These are phyloP conservation scores for Ceratobasidium sp. DNA, from an alignment of 1,284 basidiomycete species.

Conservation along the genomic window DNA sequence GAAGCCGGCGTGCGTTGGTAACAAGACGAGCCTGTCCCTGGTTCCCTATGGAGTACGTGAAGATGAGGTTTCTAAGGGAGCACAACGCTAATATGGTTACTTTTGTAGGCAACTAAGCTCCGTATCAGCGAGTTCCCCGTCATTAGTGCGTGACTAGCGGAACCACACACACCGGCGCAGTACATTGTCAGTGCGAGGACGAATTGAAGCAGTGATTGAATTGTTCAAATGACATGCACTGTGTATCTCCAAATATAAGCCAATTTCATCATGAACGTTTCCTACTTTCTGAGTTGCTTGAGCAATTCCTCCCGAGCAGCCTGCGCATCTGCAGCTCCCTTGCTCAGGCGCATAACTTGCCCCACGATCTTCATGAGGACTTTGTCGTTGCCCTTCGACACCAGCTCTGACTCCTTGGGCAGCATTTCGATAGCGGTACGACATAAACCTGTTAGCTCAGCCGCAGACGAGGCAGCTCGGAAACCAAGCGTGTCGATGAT, in stretches of 20 bases:
- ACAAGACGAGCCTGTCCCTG: conserved; percentile 60
- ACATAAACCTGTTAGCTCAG: conserved; percentile 66
- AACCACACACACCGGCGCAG: no score
- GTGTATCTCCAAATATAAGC: background rate
- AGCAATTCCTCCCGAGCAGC: conserved; percentile 50
- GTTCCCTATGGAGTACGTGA: conserved; percentile 63
- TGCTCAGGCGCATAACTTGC: conserved; percentile 85
- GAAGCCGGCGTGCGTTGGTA: conserved; percentile 60
- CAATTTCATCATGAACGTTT: no score
- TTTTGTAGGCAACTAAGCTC: conserved; percentile 62
- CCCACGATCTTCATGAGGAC: conserved; percentile 91
- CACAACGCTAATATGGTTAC: background rate
- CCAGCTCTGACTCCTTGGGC: conserved; percentile 75
- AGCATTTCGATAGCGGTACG: conserved; percentile 70
- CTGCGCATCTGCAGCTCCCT: conserved; percentile 77
- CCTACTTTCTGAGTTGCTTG: conserved; percentile 26
- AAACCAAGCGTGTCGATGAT: conserved; percentile 66
- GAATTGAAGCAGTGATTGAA: background rate
- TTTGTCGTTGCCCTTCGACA: conserved; percentile 78
- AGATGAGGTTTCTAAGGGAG: background rate
- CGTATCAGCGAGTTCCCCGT: conserved; percentile 67
- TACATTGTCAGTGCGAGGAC: background rate
- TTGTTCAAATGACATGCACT: no score
- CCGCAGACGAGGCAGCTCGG: conserved; percentile 50
- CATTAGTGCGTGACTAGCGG: no score